A percentile compares a stretch with the other conserved stretches of the same genome.
These are phyloP conservation scores for Venturia oleaginea DNA, from an alignment of 2,329 filamentous ascomycete species.

Conservation along the genomic window DNA sequence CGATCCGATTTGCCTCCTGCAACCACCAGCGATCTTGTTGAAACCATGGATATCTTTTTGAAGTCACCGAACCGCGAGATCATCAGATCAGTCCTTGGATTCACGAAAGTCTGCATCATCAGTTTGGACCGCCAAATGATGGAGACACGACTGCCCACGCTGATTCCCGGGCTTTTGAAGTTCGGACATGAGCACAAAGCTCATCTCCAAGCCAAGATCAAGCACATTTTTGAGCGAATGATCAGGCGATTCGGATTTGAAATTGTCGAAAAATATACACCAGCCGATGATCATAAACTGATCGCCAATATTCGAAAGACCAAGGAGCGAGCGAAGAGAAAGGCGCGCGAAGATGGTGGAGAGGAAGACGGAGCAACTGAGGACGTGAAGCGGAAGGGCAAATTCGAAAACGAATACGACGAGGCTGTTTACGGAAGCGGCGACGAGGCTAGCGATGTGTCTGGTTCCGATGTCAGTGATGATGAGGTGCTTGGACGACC, in stretches of 20 bases:
- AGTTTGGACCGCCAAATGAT: constrained; percentile 72
- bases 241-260: constrained; percentile 84
- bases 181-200: constrained; percentile 99
- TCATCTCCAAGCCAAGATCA: constrained; percentile 93
- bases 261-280: constrained; percentile 67
- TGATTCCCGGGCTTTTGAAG: constrained; percentile 84
- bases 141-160: constrained; percentile 61
- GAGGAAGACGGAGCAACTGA: constrained; percentile 43
- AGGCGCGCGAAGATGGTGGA: constrained; percentile 59
- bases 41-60: constrained; percentile 92
- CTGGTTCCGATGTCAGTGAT: constrained; percentile 53
- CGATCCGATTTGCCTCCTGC: constrained; percentile 57
- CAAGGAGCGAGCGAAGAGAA: constrained; percentile 81
- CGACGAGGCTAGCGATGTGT: constrained; percentile 42
- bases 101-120: constrained; percentile 92
- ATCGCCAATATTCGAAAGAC: constrained; percentile 93
- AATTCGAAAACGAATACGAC: constrained; percentile 89
- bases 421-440: constrained; percentile 76
- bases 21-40: constrained; percentile 73
- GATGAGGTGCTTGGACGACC: constrained; percentile 43
- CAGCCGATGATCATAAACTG: constrained; percentile 79
- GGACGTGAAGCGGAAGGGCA: constrained; percentile 36
- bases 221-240: constrained; percentile 94
- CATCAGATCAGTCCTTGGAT: constrained; percentile 86
- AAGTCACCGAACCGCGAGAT: constrained; percentile 96